Evolutionary conservation across 2,329 filamentous ascomycete species (phyloP).

Genomic region (Fusarium mundagurra): DNA sequence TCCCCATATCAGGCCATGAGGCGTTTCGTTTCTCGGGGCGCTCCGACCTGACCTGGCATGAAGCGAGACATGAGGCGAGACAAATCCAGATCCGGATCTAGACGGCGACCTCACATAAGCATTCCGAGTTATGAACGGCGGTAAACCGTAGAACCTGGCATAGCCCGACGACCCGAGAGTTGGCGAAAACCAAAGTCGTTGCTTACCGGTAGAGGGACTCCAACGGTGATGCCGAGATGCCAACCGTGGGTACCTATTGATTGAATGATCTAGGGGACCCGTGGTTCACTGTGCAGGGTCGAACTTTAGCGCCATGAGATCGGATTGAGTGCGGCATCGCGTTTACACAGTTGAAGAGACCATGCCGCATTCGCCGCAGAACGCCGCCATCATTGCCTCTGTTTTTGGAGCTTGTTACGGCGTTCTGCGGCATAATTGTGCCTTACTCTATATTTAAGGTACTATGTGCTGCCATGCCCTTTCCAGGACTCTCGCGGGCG

Average conservation of each 20-base stretch:
- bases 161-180: background rate
- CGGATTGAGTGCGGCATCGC: background rate
- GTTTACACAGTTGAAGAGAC: background rate
- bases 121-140: conserved; percentile 1
- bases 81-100: background rate
- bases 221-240: conserved; percentile 16
- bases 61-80: conserved; percentile 2
- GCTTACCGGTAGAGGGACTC: background rate
- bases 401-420: background rate
- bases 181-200: background rate
- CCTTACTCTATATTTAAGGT: conserved; percentile 15
- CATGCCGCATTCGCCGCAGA: conserved; percentile 17
- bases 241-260: background rate
- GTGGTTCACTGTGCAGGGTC: background rate
- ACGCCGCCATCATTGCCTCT: conserved; percentile 24
- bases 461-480: background rate
- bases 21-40: conserved; percentile 14
- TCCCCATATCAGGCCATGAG: conserved; percentile 20
- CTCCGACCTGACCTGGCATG: conserved; percentile 22
- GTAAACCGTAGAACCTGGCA: background rate
- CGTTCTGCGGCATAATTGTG: conserved; percentile 21
- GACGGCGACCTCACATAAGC: conserved; percentile 17
- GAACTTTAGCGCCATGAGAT: background rate
- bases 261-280: conserved; percentile 6
- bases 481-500: background rate